A percentile compares a stretch with the other conserved stretches of the same genome.
Conservation (phyloP, 2,329 filamentous ascomycete species). For the Alternaria sp. region DNA sequence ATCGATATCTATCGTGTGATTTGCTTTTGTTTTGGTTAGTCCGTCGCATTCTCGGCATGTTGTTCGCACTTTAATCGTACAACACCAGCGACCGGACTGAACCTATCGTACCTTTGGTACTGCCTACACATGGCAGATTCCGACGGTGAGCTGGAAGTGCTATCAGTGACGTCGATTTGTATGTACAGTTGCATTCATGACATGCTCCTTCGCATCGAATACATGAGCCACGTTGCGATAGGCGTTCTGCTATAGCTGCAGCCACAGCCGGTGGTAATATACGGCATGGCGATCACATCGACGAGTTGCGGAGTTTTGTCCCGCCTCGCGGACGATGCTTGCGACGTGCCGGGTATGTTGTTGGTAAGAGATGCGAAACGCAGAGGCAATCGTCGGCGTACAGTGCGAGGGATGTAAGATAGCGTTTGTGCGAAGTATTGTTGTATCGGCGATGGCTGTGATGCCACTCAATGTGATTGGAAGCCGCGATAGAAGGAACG, state of each 20-base stretch:
- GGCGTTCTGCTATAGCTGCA: background rate
- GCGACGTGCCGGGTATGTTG: background rate
- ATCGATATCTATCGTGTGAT: background rate
- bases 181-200: background rate
- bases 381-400: background rate
- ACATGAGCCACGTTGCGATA: background rate
- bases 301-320: background rate
- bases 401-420: background rate
- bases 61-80: background rate
- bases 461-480: conserved; percentile 4
- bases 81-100: conserved; percentile 1
- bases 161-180: background rate
- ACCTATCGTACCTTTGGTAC: background rate
- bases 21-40: background rate
- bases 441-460: background rate
- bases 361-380: background rate
- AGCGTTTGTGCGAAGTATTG: background rate
- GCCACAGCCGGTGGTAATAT: background rate
- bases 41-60: background rate
- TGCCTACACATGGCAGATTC: background rate
- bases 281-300: background rate
- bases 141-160: background rate
- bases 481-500: background rate
- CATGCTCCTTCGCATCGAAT: background rate
- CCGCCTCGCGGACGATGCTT: background rate